Evolutionary conservation across 2,329 filamentous ascomycete species (phyloP).

Genomic region (Microcera coccophila): DNA sequence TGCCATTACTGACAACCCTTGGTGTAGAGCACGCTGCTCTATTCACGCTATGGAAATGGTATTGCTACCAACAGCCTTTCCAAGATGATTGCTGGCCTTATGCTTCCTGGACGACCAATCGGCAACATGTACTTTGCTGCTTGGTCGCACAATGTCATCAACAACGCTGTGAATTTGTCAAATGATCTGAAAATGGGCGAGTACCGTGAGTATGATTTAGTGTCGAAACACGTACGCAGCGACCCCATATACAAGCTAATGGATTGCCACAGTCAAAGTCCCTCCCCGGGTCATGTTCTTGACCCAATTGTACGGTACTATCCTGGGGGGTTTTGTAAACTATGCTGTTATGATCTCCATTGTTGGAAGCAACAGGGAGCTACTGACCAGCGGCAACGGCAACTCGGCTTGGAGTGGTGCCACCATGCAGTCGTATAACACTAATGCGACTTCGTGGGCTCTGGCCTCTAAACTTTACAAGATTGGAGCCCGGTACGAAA

Average conservation of each 20-base stretch:
- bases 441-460: slow-evolving; percentile 47
- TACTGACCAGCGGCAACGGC: slow-evolving; percentile 44
- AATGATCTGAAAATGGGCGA: slow-evolving; percentile 57
- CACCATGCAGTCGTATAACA: slow-evolving; percentile 47
- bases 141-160: slow-evolving; percentile 56
- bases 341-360: slow-evolving; percentile 55
- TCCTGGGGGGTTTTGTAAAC: slow-evolving; percentile 51
- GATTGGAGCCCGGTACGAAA: slow-evolving; percentile 37
- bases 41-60: slow-evolving; percentile 51
- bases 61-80: slow-evolving; percentile 57
- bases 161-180: slow-evolving; percentile 46
- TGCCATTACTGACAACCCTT: slow-evolving; percentile 5
- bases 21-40: slow-evolving; percentile 47
- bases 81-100: slow-evolving; percentile 52
- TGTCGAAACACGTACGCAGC: neutral
- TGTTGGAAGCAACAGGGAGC: slow-evolving; percentile 44
- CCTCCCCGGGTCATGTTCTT: slow-evolving; percentile 53
- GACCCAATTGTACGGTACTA: slow-evolving; percentile 53
- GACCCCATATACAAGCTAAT: slow-evolving; percentile 21
- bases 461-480: slow-evolving; percentile 53
- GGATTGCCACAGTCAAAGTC: slow-evolving; percentile 44
- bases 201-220: slow-evolving; percentile 50
- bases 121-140: slow-evolving; percentile 58
- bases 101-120: slow-evolving; percentile 48
- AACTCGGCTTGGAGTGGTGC: slow-evolving; percentile 52